Conservation (phyloP, 495 filamentous ascomycete species). For the Penicillium egyptiacum region DNA sequence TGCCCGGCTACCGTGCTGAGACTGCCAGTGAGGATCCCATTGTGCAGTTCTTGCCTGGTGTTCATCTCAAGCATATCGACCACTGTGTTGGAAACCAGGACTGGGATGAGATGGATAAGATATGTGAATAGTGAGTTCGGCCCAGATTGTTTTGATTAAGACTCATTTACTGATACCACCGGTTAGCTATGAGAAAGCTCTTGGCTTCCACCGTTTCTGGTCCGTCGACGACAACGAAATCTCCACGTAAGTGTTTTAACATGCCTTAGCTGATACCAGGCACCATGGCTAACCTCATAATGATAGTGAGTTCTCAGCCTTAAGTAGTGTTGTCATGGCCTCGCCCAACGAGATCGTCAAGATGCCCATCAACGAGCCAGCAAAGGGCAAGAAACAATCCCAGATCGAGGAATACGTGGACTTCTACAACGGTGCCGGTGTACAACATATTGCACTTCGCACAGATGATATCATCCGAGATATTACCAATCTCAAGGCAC, state of each 20-base stretch:
- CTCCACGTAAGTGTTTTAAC: constrained; percentile 55
- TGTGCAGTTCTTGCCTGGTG: constrained; percentile 50
- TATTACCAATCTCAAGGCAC: constrained; percentile 69
- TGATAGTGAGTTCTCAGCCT: constrained; percentile 71
- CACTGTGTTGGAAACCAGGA: constrained; percentile 94
- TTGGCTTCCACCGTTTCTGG: constrained; percentile 96
- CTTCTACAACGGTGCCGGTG: constrained; percentile 81
- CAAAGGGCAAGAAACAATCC: constrained; percentile 75
- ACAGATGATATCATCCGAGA: constrained; percentile 74
- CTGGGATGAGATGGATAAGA: constrained; percentile 82
- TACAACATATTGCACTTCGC: constrained; percentile 87
- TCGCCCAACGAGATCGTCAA: constrained; percentile 79
- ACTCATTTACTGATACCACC: constrained; percentile 19
- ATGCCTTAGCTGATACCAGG: not conserved
- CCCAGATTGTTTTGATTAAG: not conserved
- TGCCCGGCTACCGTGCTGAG: constrained; percentile 71
- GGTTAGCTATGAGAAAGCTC: constrained; percentile 72
- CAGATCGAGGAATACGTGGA: constrained; percentile 94
- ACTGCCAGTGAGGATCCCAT: constrained; percentile 49
- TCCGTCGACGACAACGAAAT: constrained; percentile 84
- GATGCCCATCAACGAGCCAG: constrained; percentile 97
- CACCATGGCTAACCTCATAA: not conserved
- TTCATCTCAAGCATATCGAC: constrained; percentile 73
- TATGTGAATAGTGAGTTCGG: constrained; percentile 66
- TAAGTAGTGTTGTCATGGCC: constrained; percentile 85